These are phyloP conservation scores for Erucastrum elatum DNA, from an alignment of 345 rosid genomes.

Conservation along the genomic window DNA sequence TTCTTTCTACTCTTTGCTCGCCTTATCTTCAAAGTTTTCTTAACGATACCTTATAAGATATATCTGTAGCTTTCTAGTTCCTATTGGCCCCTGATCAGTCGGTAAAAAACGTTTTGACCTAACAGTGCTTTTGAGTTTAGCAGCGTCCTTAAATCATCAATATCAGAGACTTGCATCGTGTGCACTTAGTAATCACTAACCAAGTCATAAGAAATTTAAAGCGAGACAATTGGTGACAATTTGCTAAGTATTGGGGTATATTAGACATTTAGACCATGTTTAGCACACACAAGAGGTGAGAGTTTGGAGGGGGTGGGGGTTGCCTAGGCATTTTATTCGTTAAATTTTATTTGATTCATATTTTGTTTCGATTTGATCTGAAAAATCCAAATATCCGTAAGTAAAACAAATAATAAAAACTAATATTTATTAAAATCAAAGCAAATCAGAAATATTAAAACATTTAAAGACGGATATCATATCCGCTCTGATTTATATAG, in stretches of 20 bases:
- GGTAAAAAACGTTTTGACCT: neutral
- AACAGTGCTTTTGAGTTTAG: neutral
- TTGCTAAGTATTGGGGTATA: constrained; percentile 9
- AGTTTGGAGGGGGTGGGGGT: neutral
- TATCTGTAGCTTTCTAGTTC: neutral
- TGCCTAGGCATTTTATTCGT: no score
- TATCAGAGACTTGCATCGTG: constrained; percentile 3
- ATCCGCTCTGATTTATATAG: no score
- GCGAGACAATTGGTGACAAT: neutral
- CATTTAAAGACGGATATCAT: no score
- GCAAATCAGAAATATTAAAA: no score
- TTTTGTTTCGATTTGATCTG: no score
- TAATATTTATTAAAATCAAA: no score
- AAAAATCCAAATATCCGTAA: no score
- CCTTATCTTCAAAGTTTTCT: neutral
- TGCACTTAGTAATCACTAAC: neutral
- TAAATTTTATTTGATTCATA: no score
- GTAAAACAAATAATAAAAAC: no score
- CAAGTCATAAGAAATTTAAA: neutral
- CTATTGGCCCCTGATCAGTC: neutral
- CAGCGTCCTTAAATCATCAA: neutral
- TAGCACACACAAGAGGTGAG: neutral
- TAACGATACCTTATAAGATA: neutral
- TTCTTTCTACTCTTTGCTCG: neutral
- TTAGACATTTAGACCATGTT: constrained; percentile 20